phyloP scores from a whole-genome alignment of 352 stramenopile genomes.

The Globisporangium acanthophoron region DNA sequence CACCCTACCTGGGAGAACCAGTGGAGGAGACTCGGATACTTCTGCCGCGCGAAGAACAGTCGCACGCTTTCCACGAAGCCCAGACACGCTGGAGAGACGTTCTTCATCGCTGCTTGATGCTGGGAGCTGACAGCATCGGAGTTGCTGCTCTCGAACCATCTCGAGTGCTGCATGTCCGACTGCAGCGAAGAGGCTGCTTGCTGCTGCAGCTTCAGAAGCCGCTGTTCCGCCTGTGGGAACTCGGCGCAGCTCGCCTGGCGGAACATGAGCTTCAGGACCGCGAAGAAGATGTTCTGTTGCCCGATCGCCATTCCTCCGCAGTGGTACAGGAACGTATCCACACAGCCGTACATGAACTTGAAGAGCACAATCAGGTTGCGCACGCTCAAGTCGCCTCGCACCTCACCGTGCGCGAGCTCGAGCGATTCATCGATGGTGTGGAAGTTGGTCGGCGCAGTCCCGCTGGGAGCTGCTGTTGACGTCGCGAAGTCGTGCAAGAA shows the following conservation, averaged over 20 bases:
- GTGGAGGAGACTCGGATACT: slow-evolving; percentile 74
- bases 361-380: slow-evolving; percentile 44
- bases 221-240: slow-evolving; percentile 45
- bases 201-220: slow-evolving; percentile 16
- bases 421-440: slow-evolving; percentile 48
- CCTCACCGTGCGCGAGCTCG: slow-evolving; percentile 7
- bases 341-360: slow-evolving; percentile 80
- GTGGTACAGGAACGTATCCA: slow-evolving; percentile 69
- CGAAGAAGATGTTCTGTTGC: slow-evolving; percentile 67
- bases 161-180: neutral
- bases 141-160: slow-evolving; percentile 9
- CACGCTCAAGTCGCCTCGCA: slow-evolving; percentile 20
- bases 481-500: slow-evolving; percentile 39
- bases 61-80: slow-evolving; percentile 69
- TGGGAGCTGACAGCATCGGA: slow-evolving; percentile 1
- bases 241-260: slow-evolving; percentile 62
- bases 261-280: slow-evolving; percentile 69
- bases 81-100: slow-evolving; percentile 34
- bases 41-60: slow-evolving; percentile 77
- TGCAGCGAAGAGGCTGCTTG: slow-evolving; percentile 1
- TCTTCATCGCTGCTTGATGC: slow-evolving; percentile 5
- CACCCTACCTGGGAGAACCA: slow-evolving; percentile 74
- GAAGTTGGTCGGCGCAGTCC: slow-evolving; percentile 16
- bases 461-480: neutral
- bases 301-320: slow-evolving; percentile 77